These are phyloP conservation scores for Chaetomium cochliodes DNA, from an alignment of 495 filamentous ascomycete species.

Conservation along the genomic window DNA sequence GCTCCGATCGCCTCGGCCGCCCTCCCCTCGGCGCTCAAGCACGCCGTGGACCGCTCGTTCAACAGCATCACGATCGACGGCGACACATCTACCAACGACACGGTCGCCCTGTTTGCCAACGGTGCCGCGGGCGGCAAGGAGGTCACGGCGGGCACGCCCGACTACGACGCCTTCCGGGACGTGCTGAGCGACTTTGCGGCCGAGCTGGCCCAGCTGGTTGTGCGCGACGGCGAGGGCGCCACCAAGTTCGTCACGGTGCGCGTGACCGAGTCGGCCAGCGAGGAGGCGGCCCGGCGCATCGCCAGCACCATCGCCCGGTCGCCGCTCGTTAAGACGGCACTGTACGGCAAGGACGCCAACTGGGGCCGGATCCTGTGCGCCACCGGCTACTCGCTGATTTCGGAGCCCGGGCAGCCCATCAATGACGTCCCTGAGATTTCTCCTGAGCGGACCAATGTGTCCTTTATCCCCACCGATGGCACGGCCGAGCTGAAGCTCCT, in stretches of 20 bases:
- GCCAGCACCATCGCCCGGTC: constrained; percentile 90
- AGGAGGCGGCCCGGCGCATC: constrained; percentile 63
- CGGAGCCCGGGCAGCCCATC: constrained; percentile 53
- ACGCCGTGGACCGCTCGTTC: constrained; percentile 81
- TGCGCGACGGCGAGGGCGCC: constrained; percentile 94
- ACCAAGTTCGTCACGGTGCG: constrained; percentile 96
- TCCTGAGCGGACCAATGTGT: constrained; percentile 84
- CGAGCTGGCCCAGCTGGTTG: constrained; percentile 85
- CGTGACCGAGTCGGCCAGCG: constrained; percentile 69
- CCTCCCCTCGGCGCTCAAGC: constrained; percentile 67
- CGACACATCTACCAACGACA: constrained; percentile 96
- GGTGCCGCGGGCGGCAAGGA: constrained; percentile 81
- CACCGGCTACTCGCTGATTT: constrained; percentile 81
- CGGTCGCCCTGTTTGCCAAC: constrained; percentile 88
- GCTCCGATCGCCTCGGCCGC: constrained; percentile 70
- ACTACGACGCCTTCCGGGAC: constrained; percentile 63
- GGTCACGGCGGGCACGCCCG: constrained; percentile 56
- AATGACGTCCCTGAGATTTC: constrained; percentile 62
- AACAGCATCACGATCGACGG: constrained; percentile 97
- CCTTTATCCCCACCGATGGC: constrained; percentile 85
- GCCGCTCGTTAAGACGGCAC: constrained; percentile 91
- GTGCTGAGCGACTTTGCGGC: constrained; percentile 75
- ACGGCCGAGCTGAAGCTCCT: constrained; percentile 77
- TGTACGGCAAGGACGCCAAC: constrained; percentile 97
- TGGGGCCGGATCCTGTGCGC: constrained; percentile 96